Evolutionary conservation across 2,329 filamentous ascomycete species (phyloP), one percentile per base, ranked within the genome.

Genomic region (Emydomyces testavorans): DNA sequence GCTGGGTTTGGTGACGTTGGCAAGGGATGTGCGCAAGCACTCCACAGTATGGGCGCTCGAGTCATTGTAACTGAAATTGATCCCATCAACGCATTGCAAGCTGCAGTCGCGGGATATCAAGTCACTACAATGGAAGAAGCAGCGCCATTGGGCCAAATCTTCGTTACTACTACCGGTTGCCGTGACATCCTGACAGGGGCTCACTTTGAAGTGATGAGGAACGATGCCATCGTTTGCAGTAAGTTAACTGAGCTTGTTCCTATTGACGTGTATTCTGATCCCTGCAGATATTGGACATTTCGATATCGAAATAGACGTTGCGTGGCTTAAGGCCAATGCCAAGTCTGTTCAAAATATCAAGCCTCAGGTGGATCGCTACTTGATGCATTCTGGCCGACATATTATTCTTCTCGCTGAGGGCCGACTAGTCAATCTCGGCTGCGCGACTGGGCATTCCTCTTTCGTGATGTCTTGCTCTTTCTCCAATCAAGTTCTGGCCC

Each of bases 381-480:
- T 84, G 62, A 92, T 98, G 85, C 75, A 83, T 70, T 92, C 70
- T 73, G 92, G 92, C 73, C 83, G 85, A 63, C 83, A 96, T 80
- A 89, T 98, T 78, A 94, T 98, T 73, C 88, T 98, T 63, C 82
- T 98, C 56, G 92, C 92, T 56, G 92, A 96, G 78, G 92, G 92
- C 61, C 90, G 92, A 77, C 85, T 98, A 57, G 92, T 98, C 76
- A 98, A 98, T 83, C 79, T 98, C 62, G 92, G 92, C 72, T 98
- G 92, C 73, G 92, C 92, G 67, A 98, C 92, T 56, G 92, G 92
- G 60, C 92, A 98, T 84, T 94, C 89, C 60, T 96, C 90, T 46
- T 98, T 98, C 73, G 92, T 98, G 78, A 96, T 98, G 92, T 95
- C 89, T 62, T 98, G 92, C 84, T 96, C 90, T 56, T 98, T 98